A percentile compares a stretch with the other conserved stretches of the same genome.
Evolutionary conservation across 148 eudicot genomes (phyloP).

Genomic region (Fallopia convolvulus): DNA sequence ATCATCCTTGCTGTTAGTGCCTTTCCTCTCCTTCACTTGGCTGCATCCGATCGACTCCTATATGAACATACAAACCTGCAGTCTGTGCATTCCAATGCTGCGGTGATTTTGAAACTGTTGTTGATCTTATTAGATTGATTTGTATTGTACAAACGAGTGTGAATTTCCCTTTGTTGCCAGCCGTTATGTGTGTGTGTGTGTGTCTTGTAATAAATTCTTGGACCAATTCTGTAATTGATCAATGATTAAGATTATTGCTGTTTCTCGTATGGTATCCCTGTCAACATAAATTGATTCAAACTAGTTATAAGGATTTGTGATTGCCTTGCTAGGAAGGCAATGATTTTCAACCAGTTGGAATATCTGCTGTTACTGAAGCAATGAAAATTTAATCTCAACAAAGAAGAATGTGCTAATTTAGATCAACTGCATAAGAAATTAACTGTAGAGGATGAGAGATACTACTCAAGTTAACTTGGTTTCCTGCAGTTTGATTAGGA

Average conservation of each 20-base stretch:
- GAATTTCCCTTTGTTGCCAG: not conserved
- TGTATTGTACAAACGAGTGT: not conserved
- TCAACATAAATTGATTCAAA: not conserved
- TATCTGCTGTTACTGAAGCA: no score
- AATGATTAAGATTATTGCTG: not conserved
- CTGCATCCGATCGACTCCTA: not conserved
- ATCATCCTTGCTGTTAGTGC: not conserved
- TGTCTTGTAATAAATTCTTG: not conserved
- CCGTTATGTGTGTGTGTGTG: not conserved
- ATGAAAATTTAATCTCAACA: no score
- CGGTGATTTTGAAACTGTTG: not conserved
- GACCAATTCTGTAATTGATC: not conserved
- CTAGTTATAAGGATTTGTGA: not conserved
- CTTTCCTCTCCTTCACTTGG: not conserved
- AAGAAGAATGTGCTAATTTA: no score
- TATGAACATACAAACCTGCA: not conserved
- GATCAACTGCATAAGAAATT: not conserved
- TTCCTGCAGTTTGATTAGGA: not conserved
- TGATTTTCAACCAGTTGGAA: no score
- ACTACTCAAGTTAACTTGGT: not conserved
- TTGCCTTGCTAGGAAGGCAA: no score
- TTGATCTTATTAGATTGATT: not conserved
- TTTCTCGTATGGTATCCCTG: not conserved
- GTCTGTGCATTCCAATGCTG: not conserved
- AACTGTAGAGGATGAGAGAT: not conserved